Conservation (phyloP, 352 stramenopile genomes). For the Globisporangium iwayamae region DNA sequence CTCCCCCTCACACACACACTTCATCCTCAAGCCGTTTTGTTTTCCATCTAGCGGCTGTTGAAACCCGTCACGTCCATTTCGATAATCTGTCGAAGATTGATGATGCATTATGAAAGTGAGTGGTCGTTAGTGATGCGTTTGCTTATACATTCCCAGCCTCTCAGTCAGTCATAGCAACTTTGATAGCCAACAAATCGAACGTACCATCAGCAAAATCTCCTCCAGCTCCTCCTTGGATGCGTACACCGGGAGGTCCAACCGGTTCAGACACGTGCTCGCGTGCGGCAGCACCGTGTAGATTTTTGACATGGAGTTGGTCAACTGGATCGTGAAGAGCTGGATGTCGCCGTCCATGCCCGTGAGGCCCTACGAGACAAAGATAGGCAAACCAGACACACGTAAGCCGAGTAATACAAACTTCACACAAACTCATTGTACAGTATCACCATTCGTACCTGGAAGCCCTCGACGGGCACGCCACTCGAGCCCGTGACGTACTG, state of each 20-base stretch:
- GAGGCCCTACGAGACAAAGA: conserved; percentile 30
- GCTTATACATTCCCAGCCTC: not conserved
- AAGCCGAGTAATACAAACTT: too few relatives aligned
- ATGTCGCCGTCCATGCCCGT: conserved; percentile 74
- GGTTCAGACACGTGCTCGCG: conserved; percentile 83
- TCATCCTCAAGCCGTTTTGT: not conserved
- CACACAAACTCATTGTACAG: not conserved
- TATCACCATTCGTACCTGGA: conserved; percentile 33
- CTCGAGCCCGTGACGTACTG: conserved; percentile 85
- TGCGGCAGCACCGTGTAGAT: conserved; percentile 62
- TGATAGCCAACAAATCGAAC: not conserved
- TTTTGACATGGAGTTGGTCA: conserved; percentile 37
- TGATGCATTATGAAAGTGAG: conserved; percentile 1
- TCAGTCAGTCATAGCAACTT: not conserved
- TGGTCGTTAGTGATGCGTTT: not conserved
- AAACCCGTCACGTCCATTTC: conserved; percentile 77
- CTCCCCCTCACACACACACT: not conserved
- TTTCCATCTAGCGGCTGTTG: conserved; percentile 43
- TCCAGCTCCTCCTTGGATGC: conserved; percentile 88
- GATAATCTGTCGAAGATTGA: conserved; percentile 35
- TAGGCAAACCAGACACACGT: not conserved
- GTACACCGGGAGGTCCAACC: conserved; percentile 77
- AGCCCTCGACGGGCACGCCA: conserved; percentile 77
- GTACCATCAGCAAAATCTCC: conserved; percentile 91
- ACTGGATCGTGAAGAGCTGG: conserved; percentile 71